Conservation (phyloP, 2,329 filamentous ascomycete genomes). For the Mycosphaerella sp. region DNA sequence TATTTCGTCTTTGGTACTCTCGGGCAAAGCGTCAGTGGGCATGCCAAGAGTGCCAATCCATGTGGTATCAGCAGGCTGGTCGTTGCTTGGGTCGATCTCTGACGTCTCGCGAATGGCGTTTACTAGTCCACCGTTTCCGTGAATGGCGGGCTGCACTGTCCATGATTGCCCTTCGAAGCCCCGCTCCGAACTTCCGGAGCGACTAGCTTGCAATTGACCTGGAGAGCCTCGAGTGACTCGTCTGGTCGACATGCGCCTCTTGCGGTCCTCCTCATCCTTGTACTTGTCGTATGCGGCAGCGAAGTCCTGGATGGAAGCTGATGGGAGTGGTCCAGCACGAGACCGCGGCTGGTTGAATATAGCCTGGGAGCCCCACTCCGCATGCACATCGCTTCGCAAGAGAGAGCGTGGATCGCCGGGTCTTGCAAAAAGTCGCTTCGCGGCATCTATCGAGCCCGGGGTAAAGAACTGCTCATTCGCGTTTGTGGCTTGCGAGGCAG, state of each 20-base stretch:
- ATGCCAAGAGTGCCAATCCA: conserved; percentile 92
- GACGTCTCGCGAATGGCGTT: conserved; percentile 78
- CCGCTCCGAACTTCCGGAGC: conserved; percentile 36
- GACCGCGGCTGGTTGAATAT: conserved; percentile 72
- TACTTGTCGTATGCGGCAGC: conserved; percentile 42
- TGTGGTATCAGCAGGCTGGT: conserved; percentile 67
- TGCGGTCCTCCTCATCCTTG: conserved; percentile 20
- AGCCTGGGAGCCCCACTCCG: conserved; percentile 63
- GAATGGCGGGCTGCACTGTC: conserved; percentile 76
- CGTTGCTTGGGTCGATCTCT: conserved; percentile 39
- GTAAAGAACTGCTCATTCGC: conserved; percentile 42
- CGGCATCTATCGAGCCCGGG: conserved; percentile 35
- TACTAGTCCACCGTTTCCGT: conserved; percentile 85
- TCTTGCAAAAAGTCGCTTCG: conserved; percentile 50
- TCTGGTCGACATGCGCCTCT: conserved; percentile 8
- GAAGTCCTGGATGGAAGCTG: conserved; percentile 68
- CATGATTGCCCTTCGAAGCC: conserved; percentile 70
- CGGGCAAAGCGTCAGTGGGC: conserved; percentile 78
- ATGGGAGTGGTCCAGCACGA: conserved; percentile 65
- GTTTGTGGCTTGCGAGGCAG: conserved; percentile 24
- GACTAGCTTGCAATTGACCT: conserved; percentile 21
- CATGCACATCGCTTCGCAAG: conserved; percentile 66
- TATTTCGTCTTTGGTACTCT: conserved; percentile 74
- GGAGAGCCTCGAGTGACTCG: conserved; percentile 23
- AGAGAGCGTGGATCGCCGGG: conserved; percentile 47